Base-by-base conservation (phyloP, 164 flowering plant genomes). In the Cinnamomum micranthum region DNA sequence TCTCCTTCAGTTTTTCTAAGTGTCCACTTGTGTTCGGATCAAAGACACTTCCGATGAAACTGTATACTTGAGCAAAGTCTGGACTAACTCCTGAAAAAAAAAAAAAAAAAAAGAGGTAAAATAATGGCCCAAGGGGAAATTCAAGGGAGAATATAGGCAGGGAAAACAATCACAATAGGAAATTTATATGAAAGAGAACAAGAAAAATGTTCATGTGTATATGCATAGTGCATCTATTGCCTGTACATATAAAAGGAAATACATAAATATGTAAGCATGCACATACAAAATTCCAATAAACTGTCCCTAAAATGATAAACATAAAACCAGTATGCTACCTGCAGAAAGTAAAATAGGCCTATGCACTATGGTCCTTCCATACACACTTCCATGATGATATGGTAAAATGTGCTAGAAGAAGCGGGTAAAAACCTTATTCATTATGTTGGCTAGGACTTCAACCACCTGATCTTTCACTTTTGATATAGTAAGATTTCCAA, bases 21-120 rank as follows among this genome's bases (percentile, higher is more conserved):
- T 93, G 98, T 27, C 85, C 90, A 50, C 79, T 81, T 14, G 79
- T 76, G 76, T 86, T 80, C 63, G 94, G 94, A 72, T 93, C 98
- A 82, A 91, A 93, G 67, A 93, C 89, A 81, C 94, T 89, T 78
- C 98, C 98, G 69, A 94, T 88, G 85, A 93, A 93, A 77, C 83
- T 71, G 76, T 93, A 93, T 15, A 93, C 96, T 84, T 87, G 90
- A 71, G 85, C 78, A 81, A 93, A 93, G 77, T 93, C 96, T 50
- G 96, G 96, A 65, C 86, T 78, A 73, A 87, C 98, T 93, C 89
- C 84, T 87, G 17, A 55, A 75, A 71, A 73, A 1, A 74, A 59
- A 73, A 20, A 58, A 22, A 47, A 19, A 70, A 31, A 31, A 33
- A 9, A 23, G 27, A 24, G 35, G 35, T 31, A 12, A 64, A 22